Evolutionary conservation across 1,284 basidiomycete genomes (phyloP).

Genomic region (Vanrija humicola): DNA sequence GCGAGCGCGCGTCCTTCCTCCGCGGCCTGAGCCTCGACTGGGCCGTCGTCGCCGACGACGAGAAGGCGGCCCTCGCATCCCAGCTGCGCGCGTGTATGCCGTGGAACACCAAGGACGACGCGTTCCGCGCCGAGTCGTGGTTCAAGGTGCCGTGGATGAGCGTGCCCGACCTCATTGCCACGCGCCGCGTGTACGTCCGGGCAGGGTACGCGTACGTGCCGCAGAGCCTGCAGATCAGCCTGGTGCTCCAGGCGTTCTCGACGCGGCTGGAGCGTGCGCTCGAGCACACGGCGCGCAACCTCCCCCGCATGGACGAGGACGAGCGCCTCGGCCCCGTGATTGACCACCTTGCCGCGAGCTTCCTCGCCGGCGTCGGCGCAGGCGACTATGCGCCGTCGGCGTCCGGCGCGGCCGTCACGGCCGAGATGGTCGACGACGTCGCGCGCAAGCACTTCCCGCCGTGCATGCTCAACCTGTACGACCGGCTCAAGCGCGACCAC

Average conservation of each 20-base stretch:
- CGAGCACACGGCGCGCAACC: constrained; percentile 80
- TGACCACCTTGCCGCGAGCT: constrained; percentile 88
- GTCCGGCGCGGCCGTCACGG: constrained; percentile 63
- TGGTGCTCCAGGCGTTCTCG: constrained; percentile 86
- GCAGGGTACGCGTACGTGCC: constrained; percentile 90
- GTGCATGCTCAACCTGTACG: constrained; percentile 92
- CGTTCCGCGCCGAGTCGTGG: constrained; percentile 54
- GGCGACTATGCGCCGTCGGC: constrained; percentile 46
- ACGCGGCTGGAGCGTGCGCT: constrained; percentile 69
- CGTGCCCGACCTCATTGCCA: constrained; percentile 87
- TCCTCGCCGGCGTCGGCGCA: constrained; percentile 74
- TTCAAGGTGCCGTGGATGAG: constrained; percentile 68
- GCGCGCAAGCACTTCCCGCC: constrained; percentile 87
- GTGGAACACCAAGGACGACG: constrained; percentile 30
- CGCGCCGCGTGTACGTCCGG: constrained; percentile 73
- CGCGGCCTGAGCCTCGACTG: constrained; percentile 73
- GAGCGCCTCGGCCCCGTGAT: constrained; percentile 86
- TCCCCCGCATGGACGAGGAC: constrained; percentile 95
- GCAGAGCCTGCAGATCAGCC: constrained; percentile 71
- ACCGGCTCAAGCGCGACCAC: constrained; percentile 67
- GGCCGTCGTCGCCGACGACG: constrained; percentile 55
- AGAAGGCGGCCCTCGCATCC: constrained; percentile 31
- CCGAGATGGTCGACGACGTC: constrained; percentile 89
- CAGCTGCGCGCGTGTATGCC: constrained; percentile 39
- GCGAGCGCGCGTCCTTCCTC: constrained; percentile 70